A percentile compares a stretch with the other conserved stretches of the same genome.
Evolutionary conservation across 2,329 filamentous ascomycete genomes (phyloP).

Genomic region (Colletotrichum simmondsii): DNA sequence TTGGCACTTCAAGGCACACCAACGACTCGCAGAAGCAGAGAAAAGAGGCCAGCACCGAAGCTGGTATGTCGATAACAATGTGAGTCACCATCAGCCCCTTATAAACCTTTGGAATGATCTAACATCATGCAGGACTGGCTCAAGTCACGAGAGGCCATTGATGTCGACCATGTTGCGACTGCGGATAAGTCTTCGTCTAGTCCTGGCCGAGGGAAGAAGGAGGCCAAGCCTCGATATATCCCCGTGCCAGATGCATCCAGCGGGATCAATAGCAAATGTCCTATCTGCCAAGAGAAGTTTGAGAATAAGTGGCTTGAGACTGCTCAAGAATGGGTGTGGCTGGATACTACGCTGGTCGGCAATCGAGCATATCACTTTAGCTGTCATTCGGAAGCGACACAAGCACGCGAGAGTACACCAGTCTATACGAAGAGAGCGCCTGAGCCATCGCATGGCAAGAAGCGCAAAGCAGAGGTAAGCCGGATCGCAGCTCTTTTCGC

Average conservation of each 20-base stretch:
- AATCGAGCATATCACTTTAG: slow-evolving; percentile 88
- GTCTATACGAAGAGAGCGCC: slow-evolving; percentile 62
- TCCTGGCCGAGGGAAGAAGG: slow-evolving; percentile 46
- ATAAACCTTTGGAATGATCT: slow-evolving; percentile 35
- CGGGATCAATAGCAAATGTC: slow-evolving; percentile 82
- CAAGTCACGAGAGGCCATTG: slow-evolving; percentile 46
- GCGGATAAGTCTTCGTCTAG: slow-evolving; percentile 26
- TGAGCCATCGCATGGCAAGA: slow-evolving; percentile 75
- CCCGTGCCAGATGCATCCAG: slow-evolving; percentile 83
- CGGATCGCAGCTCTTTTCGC: neutral
- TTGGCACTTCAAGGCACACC: slow-evolving; percentile 97
- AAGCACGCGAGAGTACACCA: slow-evolving; percentile 65
- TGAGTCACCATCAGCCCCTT: slow-evolving; percentile 55
- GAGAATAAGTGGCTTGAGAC: slow-evolving; percentile 93
- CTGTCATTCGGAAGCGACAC: slow-evolving; percentile 85
- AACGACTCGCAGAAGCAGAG: slow-evolving; percentile 85
- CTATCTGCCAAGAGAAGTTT: slow-evolving; percentile 96
- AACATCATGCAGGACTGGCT: slow-evolving; percentile 28
- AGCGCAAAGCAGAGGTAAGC: slow-evolving; percentile 76
- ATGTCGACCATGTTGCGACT: slow-evolving; percentile 29
- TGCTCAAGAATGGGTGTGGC: slow-evolving; percentile 96
- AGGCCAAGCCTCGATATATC: slow-evolving; percentile 73
- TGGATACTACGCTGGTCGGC: slow-evolving; percentile 84
- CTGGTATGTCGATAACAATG: slow-evolving; percentile 92
- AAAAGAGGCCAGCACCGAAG: slow-evolving; percentile 90